These are phyloP conservation scores for Colletotrichum musicola DNA, from an alignment of 2,329 filamentous ascomycete genomes.

Conservation along the genomic window DNA sequence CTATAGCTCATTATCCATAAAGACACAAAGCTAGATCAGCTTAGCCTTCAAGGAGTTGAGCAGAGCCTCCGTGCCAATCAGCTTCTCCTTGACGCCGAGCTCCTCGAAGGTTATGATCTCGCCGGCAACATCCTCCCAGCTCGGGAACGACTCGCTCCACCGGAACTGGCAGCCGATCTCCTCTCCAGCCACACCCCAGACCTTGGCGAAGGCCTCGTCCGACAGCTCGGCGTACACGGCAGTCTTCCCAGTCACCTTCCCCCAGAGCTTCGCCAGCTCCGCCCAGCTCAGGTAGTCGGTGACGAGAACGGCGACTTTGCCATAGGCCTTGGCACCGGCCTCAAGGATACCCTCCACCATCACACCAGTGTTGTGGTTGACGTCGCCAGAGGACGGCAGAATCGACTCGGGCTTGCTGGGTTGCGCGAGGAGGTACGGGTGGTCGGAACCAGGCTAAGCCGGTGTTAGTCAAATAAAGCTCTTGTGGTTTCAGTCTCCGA, in stretches of 20 bases:
- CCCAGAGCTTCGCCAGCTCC: slow-evolving; percentile 43
- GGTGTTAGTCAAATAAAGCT: too few relatives aligned
- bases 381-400: slow-evolving; percentile 43
- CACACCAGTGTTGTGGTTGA: slow-evolving; percentile 43
- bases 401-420: slow-evolving; percentile 41
- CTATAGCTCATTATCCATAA: too few relatives aligned
- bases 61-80: neutral
- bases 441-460: slow-evolving; percentile 28
- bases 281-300: slow-evolving; percentile 43
- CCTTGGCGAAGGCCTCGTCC: neutral
- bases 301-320: slow-evolving; percentile 43
- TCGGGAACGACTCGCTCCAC: slow-evolving; percentile 4
- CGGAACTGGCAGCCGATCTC: slow-evolving; percentile 2
- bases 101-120: neutral
- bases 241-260: slow-evolving; percentile 42
- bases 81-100: slow-evolving; percentile 8
- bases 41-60: neutral
- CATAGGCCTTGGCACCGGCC: slow-evolving; percentile 33
- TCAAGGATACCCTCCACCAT: slow-evolving; percentile 43
- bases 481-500: too few relatives aligned
- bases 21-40: neutral
- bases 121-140: neutral
- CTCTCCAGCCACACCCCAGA: neutral
- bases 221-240: slow-evolving; percentile 31
- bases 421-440: slow-evolving; percentile 41